Base-by-base conservation (phyloP, 129 eudicot species). In the Mikania micrantha region DNA sequence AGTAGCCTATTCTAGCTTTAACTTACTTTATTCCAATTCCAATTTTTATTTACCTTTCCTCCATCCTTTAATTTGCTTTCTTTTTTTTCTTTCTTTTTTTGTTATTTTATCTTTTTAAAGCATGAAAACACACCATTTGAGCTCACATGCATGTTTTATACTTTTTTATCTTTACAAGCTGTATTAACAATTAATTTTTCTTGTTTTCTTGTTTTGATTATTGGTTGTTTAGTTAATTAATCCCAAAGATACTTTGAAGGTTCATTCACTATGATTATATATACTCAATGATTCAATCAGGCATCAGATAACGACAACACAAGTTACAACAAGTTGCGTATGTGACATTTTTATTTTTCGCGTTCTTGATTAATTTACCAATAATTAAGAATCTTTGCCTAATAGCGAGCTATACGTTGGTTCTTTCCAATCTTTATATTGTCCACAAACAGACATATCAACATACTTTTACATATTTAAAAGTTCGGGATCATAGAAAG, bases 241-340 rank as follows among this genome's bases (percentile, higher is more conserved):
- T 70, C 56, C 32, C 64, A 80, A 79, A 82, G 91, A 88, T 63
- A n/a, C n/a, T n/a, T n/a, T n/a, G 38, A 79, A 34, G 54, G 75
- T 53, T 71, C 76, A 57, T 82, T 83, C 78, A 77, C 60, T 85
- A 75, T 21, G 84, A 80, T 70, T 72, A 67, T 48, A 72, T 72
- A 67, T 48, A 72, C 60, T 57, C 82, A 81, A 63, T 80, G 76
- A 74, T 44, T 48, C 78, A 63, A 45, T 21, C 70, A 54, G 38
- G 32, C 11, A 27, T 41, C 50, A 31, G 44, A 57, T 41, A 41
- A 70, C 41, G 44, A 28, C 67, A 70, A 57, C 58, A 58, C 21
- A 25, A 32, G 41, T 70, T 25, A 58, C 67, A 41, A 8, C 21
- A 25, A 32, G 41, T 70, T 25, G 42, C 67, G 28, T 9, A 41